phyloP scores from a whole-genome alignment of 2,329 filamentous ascomycete genomes.

The Fusarium camptoceras region DNA sequence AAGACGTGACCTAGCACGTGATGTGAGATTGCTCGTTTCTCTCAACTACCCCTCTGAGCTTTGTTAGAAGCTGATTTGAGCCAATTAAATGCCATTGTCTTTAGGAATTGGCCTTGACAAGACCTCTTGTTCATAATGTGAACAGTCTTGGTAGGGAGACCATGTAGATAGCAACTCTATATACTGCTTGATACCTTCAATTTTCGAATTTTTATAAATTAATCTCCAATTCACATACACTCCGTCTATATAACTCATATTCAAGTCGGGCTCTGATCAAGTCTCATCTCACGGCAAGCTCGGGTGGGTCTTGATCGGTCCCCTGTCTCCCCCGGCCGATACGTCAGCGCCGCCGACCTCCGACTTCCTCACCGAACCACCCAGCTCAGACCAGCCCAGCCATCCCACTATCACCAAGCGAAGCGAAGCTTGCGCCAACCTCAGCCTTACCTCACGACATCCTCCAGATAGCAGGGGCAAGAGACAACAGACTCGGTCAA shows the following conservation, averaged over 20 bases:
- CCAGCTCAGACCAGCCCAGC: constrained; percentile 31
- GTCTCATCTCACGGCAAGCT: constrained; percentile 32
- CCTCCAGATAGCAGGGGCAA: background rate
- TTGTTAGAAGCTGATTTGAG: background rate
- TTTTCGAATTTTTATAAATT: background rate
- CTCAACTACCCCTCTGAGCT: background rate
- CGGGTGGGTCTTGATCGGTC: constrained; percentile 41
- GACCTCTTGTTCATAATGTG: background rate
- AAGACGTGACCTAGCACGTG: constrained; percentile 43
- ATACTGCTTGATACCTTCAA: no score
- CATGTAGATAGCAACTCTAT: background rate
- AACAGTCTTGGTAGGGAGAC: background rate
- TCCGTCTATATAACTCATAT: background rate
- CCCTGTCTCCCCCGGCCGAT: constrained; percentile 46
- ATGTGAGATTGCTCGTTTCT: background rate
- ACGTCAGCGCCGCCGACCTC: constrained; percentile 51
- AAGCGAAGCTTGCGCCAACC: constrained; percentile 33
- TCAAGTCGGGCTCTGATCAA: background rate
- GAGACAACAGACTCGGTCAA: constrained; percentile 1
- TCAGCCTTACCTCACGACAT: constrained; percentile 29
- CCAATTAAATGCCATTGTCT: constrained; percentile 19
- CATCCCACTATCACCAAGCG: constrained; percentile 28
- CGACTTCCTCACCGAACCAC: constrained; percentile 26
- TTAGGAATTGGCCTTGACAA: background rate
- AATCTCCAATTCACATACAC: background rate